These are phyloP conservation scores for Boletus rubroflammeus DNA, from an alignment of 768 basidiomycete genomes.

Conservation along the genomic window DNA sequence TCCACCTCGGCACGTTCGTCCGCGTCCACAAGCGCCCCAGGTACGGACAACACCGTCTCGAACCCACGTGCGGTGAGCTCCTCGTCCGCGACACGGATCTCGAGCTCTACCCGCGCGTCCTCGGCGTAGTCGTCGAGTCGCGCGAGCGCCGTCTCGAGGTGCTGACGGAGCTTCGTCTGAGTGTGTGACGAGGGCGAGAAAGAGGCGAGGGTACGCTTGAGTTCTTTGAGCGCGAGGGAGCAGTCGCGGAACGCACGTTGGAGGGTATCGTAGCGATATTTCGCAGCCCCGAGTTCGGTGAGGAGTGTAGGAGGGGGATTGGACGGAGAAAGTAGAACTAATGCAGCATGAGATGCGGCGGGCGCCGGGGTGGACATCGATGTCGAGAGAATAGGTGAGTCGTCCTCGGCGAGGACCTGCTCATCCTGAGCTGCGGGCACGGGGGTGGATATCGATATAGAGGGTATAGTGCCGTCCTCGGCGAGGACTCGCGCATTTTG, in stretches of 20 bases:
- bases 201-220: slow-evolving; percentile 36
- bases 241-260: slow-evolving; percentile 68
- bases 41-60: slow-evolving; percentile 60
- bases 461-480: neutral
- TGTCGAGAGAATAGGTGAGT: neutral
- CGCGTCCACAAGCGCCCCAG: slow-evolving; percentile 38
- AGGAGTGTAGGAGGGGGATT: slow-evolving; percentile 37
- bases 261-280: slow-evolving; percentile 55
- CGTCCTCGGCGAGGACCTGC: neutral
- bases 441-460: neutral
- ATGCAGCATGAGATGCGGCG: neutral
- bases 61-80: slow-evolving; percentile 62
- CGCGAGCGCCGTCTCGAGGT: slow-evolving; percentile 51
- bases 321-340: neutral
- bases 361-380: neutral
- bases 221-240: slow-evolving; percentile 58
- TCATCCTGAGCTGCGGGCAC: neutral
- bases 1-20: slow-evolving; percentile 39
- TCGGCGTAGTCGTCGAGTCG: slow-evolving; percentile 73
- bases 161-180: slow-evolving; percentile 3
- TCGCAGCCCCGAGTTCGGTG: slow-evolving; percentile 40
- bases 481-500: neutral
- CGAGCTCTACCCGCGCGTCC: slow-evolving; percentile 78
- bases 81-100: slow-evolving; percentile 75
- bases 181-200: slow-evolving; percentile 1